Evolutionary conservation across 2,329 filamentous ascomycete genomes (phyloP).

Genomic region (Ophiosphaerella herpotricha): DNA sequence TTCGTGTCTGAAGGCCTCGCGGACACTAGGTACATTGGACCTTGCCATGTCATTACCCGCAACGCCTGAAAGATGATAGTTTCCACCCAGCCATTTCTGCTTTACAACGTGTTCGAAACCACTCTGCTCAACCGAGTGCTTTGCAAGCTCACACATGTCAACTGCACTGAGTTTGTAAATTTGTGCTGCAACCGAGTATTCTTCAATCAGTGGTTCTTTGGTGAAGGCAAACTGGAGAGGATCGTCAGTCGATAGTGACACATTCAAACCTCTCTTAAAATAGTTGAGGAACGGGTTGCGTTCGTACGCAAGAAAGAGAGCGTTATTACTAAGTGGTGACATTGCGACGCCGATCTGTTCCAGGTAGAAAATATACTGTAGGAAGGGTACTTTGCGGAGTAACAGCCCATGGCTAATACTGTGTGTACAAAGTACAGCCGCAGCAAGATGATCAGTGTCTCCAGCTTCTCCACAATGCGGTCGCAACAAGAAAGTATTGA

Average conservation of each 20-base stretch:
- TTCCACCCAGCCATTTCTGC: constrained; percentile 83
- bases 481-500: constrained; percentile 92
- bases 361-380: constrained; percentile 97
- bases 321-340: constrained; percentile 99
- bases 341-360: constrained; percentile 98
- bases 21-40: constrained; percentile 92
- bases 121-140: constrained; percentile 93
- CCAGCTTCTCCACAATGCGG: constrained; percentile 97
- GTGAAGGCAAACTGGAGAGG: constrained; percentile 98
- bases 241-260: constrained; percentile 95
- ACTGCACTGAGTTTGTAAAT: constrained; percentile 97
- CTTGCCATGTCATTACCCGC: constrained; percentile 91
- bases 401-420: constrained; percentile 95
- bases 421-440: constrained; percentile 88
- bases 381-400: constrained; percentile 87
- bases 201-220: constrained; percentile 96
- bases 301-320: constrained; percentile 93
- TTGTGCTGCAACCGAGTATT: constrained; percentile 96
- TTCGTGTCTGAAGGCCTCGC: constrained; percentile 86
- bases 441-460: constrained; percentile 93
- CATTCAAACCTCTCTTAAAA: constrained; percentile 91
- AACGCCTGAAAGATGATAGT: constrained; percentile 78
- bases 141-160: constrained; percentile 97
- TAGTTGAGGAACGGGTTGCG: constrained; percentile 95
- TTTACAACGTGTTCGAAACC: constrained; percentile 91